Percentiles rank a stretch among this genome's conserved stretches.
Evolutionary conservation across 768 basidiomycete genomes (phyloP).

Genomic region (Collybia sp.): DNA sequence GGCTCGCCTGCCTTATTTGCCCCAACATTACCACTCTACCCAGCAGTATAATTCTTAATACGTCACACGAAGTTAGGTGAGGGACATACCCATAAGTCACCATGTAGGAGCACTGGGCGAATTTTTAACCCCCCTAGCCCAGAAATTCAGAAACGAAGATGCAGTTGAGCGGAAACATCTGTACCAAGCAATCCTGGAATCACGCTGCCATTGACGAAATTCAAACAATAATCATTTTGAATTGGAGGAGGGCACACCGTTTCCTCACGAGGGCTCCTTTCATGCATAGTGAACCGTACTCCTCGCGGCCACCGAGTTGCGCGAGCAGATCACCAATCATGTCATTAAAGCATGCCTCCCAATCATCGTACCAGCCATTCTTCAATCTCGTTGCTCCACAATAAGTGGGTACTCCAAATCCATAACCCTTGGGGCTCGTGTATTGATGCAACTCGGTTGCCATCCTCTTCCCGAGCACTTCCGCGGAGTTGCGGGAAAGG

Average conservation of each 20-base stretch:
- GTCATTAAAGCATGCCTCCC: constrained; percentile 63
- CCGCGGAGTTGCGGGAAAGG: constrained; percentile 42
- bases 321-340: constrained; percentile 57
- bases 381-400: constrained; percentile 68
- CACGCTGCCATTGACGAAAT: constrained; percentile 40
- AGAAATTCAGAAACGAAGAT: background rate
- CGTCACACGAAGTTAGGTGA: background rate
- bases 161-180: background rate
- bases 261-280: constrained; percentile 47
- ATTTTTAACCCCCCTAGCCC: constrained; percentile 42
- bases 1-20: constrained; percentile 54
- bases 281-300: constrained; percentile 38
- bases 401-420: constrained; percentile 71
- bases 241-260: constrained; percentile 22
- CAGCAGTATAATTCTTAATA: constrained; percentile 1
- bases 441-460: constrained; percentile 63
- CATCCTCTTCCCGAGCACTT: constrained; percentile 51
- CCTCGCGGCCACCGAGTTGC: constrained; percentile 36
- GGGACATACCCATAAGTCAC: constrained; percentile 69
- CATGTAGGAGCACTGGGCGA: constrained; percentile 69
- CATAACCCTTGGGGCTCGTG: constrained; percentile 53
- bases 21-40: constrained; percentile 71
- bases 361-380: constrained; percentile 71
- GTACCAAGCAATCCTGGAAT: constrained; percentile 63
- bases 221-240: too few species aligned